Evolutionary conservation across 2,329 filamentous ascomycete species (phyloP), one percentile per base, ranked within the genome.

Genomic region (Metarhizium brunneum): DNA sequence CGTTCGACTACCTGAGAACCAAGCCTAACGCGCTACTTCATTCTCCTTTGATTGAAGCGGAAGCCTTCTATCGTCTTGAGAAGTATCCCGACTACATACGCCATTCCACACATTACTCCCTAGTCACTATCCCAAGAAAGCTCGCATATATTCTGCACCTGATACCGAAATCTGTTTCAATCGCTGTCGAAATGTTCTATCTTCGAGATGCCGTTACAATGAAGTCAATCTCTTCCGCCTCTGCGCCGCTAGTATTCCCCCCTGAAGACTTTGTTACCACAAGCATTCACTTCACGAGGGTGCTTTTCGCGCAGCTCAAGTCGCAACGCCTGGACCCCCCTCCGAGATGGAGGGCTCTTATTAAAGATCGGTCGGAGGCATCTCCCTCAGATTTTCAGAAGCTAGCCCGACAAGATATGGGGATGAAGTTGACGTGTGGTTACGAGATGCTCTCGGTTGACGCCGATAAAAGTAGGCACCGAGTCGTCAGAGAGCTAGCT

Each of bases 101-200:
- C 14, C 78, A 84, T 20, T 90, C 88, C 16, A 75, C 90, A n/a
- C 94, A 99, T 68, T 79, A 87, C 64, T 81, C 89, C 1, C 71
- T 85, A 4, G 74, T 90, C 30, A 86, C 82, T 0, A 78, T 99
- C 36, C 94, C 94, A 0, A 83, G 94, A 57, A 91, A 86, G 61
- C 73, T 96, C 32, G 92, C 91, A 6, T 86, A 86, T 61, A 77
- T 97, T 42, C 73, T 99, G 2, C 88, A 92, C 63, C 73, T 81
- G 47, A 83, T 85, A 25, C 89, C 92, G 0, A 81, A 85, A 16
- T 85, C 88, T 57, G 84, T 97, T 56, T 86, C 91, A 2, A 84
- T 91, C 0, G 91, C 90, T 1, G 82, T 92, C 2, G 95, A 99
- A 69, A 85, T 88, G 1, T 97, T 99, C 70, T 97, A 97, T 68